Evolutionary conservation across 2,329 filamentous ascomycete genomes (phyloP), one percentile per base, ranked within the genome.

Genomic region (Aspergillus fumigatiaffinis): DNA sequence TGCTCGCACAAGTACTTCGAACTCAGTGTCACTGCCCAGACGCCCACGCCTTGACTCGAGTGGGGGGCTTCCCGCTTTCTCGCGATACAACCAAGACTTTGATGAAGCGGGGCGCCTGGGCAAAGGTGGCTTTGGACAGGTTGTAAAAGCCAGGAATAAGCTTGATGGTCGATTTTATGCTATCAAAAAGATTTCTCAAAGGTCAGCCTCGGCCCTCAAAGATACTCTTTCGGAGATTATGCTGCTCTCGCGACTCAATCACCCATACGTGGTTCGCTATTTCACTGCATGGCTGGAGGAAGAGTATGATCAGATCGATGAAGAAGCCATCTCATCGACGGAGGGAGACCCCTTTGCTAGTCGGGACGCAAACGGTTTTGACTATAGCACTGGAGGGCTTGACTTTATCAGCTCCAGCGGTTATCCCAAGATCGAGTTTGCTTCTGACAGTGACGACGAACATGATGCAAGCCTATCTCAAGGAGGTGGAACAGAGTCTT

Each of bases 251-350:
- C 86, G 91, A 58, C 83, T 99, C 56, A 97, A 95, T 67, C 93
- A 97, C 73, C 92, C 92, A 3, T 87, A 87, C 64, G 85, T 89
- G 20, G 91, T 97, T 57, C 87, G 94, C 49, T 99, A 99, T 72
- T 97, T 92, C 74, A 92, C 92, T 54, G 92, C 94, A 2, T 99
- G 94, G 94, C 85, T 94, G 1, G 93, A 97, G 71, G 87, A 92
- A 65, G 77, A 80, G 57, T 71, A 72, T 57, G 66, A 69, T 52
- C 68, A 72, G 21, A 63, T 69, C 21, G 72, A 77, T 46, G 77
- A 78, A 52, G 76, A 77, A 26, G 73, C 73, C n/a, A 65, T 75
- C 5, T 76, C 73, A 14, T 75, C 72, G 14, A 82, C 81, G 0
- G 86, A 87, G 44, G 82, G 80, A 26, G 84, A 87, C 26, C 80